A percentile compares a stretch with the other conserved stretches of the same genome.
Evolutionary conservation across 768 basidiomycete genomes (phyloP).

Genomic region (Galerina sulciceps): DNA sequence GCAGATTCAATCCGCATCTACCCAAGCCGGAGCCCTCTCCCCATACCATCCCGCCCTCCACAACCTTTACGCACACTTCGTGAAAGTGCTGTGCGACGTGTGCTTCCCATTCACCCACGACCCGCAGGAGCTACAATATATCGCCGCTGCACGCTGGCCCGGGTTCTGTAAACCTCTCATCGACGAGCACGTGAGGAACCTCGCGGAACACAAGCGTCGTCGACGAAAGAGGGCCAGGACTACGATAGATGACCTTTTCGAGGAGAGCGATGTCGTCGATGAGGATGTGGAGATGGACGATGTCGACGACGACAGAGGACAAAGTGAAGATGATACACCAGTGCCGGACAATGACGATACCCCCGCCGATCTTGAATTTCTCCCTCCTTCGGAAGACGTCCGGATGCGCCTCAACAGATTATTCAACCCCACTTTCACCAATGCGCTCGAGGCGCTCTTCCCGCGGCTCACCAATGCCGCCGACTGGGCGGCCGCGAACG

Average conservation of each 20-base stretch:
- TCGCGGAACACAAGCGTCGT: slow-evolving; percentile 8
- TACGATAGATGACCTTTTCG: no score
- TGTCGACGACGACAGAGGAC: slow-evolving; percentile 6
- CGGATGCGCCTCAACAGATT: slow-evolving; percentile 68
- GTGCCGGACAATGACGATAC: no score
- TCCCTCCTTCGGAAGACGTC: slow-evolving; percentile 54
- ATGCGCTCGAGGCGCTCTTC: slow-evolving; percentile 68
- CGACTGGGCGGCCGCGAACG: slow-evolving; percentile 62
- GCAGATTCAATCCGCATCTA: slow-evolving; percentile 4
- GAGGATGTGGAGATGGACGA: slow-evolving; percentile 20
- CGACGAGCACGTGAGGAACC: slow-evolving; percentile 39
- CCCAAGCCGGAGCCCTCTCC: slow-evolving; percentile 12
- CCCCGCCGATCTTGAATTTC: slow-evolving; percentile 13
- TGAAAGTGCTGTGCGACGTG: slow-evolving; percentile 57
- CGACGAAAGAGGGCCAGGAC: no score
- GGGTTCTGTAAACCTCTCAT: slow-evolving; percentile 75
- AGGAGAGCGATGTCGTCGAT: slow-evolving; percentile 28
- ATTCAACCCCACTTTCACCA: slow-evolving; percentile 65
- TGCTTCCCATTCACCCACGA: slow-evolving; percentile 71
- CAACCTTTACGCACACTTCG: slow-evolving; percentile 68
- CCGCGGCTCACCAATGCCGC: slow-evolving; percentile 69
- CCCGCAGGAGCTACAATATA: slow-evolving; percentile 71
- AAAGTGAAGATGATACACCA: neutral
- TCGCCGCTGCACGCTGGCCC: slow-evolving; percentile 82
- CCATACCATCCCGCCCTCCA: slow-evolving; percentile 60